Base-by-base conservation (phyloP, 179 eudicot species). In the Beta corolliflora region DNA sequence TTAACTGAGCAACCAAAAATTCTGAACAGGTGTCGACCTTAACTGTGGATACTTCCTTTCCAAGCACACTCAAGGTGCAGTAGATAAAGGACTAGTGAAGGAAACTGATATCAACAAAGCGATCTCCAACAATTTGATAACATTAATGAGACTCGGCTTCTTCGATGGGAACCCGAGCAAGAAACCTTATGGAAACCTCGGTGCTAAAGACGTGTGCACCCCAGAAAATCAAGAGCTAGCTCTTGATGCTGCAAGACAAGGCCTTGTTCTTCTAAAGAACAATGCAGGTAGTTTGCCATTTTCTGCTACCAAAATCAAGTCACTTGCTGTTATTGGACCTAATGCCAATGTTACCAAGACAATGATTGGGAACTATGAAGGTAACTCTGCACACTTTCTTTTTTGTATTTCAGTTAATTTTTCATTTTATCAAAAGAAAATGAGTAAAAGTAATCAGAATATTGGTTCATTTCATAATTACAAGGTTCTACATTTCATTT, bases 291-390 rank as follows among this genome's bases (percentile, higher is more conserved):
- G 88, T 10, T 85, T 96, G n/a, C 99, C 99, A 11, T 87, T 96
- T 46, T 88, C 96, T 36, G 78, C 92, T 7, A 77, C 91, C 12
- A 36, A 71, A 9, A 87, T 88, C 83, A 89, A 90, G 87, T 86
- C 92, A 3, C 77, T 96, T 75, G 99, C 97, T 3, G 98, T 96
- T 15, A 96, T 96, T 75, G 99, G 99, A 65, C 99, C 98, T 79
- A 96, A 96, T 81, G 97, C 97, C 63, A 91, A 96, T 87, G 96
- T 86, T 77, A 91, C 97, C n/a, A 80, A 85, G 75, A 89, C 94
- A 53, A 94, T 96, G 98, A 84, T 96, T 25, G 99, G 98, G 25
- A 96, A 91, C 84, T 96, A 96, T 58, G 99, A 89, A 90, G 99
- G 99, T 92, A 87, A 74, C 4, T 11, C 0, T 2, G 4, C 29